These are phyloP conservation scores for Rubia yunnanensis DNA, from an alignment of 257 asterid genomes.

Conservation along the genomic window DNA sequence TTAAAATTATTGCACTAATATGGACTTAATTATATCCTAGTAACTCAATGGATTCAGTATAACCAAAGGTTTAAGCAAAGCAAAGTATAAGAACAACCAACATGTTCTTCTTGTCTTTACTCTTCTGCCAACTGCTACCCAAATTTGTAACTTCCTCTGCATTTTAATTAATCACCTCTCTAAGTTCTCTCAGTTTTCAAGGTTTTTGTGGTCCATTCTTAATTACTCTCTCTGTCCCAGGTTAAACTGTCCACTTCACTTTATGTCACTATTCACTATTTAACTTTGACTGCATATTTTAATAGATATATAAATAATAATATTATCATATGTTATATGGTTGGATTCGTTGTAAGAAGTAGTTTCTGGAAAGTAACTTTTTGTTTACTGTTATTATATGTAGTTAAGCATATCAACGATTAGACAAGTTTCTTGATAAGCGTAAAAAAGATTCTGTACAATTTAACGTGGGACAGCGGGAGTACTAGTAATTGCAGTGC, in stretches of 20 bases:
- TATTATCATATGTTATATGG: too few species aligned
- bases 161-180: neutral
- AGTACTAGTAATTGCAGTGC: neutral
- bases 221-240: neutral
- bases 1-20: neutral
- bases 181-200: slow-evolving; percentile 2
- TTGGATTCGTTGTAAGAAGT: too few species aligned
- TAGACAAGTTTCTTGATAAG: too few species aligned
- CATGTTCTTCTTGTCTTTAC: neutral
- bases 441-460: too few species aligned
- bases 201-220: slow-evolving; percentile 9
- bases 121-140: slow-evolving; percentile 5
- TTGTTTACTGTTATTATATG: too few species aligned
- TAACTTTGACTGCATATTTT: too few species aligned
- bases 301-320: too few species aligned
- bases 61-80: neutral
- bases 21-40: neutral
- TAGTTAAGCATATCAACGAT: too few species aligned
- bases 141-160: neutral
- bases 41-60: neutral
- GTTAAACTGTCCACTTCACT: neutral
- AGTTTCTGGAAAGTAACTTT: too few species aligned
- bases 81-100: neutral
- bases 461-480: too few species aligned
- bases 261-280: slow-evolving; percentile 8